A percentile compares a stretch with the other conserved stretches of the same genome.
phyloP scores from a whole-genome alignment of 176 grass and related monocot species.

The Leersia perrieri region DNA sequence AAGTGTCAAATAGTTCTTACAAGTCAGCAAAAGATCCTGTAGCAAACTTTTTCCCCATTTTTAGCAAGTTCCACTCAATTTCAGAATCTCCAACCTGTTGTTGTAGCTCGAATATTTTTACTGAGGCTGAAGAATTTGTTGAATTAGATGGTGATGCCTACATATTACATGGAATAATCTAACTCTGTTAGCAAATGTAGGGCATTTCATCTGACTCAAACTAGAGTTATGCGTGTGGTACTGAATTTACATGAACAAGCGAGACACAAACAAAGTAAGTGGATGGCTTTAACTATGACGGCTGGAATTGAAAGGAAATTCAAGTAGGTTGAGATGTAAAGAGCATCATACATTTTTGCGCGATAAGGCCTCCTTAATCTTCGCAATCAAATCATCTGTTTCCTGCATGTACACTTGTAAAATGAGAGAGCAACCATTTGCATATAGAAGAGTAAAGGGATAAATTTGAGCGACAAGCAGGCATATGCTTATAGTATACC shows the following conservation, averaged over 20 bases:
- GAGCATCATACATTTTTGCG: constrained; percentile 47
- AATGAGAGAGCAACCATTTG: not conserved
- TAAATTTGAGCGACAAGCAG: no score
- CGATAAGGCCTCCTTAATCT: constrained; percentile 46
- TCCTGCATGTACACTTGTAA: constrained; percentile 53
- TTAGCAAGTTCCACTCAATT: constrained; percentile 58
- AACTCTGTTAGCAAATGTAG: not conserved
- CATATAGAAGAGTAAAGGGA: constrained; percentile 1
- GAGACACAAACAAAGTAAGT: not conserved
- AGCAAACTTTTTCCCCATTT: constrained; percentile 50
- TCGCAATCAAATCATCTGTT: constrained; percentile 50
- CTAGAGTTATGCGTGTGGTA: not conserved
- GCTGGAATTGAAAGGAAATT: not conserved
- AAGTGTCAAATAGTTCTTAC: constrained; percentile 50
- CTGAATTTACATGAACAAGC: not conserved
- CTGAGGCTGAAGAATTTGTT: constrained; percentile 42
- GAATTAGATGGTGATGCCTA: constrained; percentile 55
- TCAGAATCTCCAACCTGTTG: constrained; percentile 52
- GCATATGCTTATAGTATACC: constrained; percentile 34
- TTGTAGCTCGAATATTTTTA: constrained; percentile 47
- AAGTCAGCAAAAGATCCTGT: constrained; percentile 70
- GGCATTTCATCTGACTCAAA: not conserved
- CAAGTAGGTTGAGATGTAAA: constrained; percentile 11
- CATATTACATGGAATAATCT: constrained; percentile 13
- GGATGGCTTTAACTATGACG: not conserved